These are phyloP conservation scores for Amauroascus niger DNA, from an alignment of 2,329 filamentous ascomycete genomes.

Conservation along the genomic window DNA sequence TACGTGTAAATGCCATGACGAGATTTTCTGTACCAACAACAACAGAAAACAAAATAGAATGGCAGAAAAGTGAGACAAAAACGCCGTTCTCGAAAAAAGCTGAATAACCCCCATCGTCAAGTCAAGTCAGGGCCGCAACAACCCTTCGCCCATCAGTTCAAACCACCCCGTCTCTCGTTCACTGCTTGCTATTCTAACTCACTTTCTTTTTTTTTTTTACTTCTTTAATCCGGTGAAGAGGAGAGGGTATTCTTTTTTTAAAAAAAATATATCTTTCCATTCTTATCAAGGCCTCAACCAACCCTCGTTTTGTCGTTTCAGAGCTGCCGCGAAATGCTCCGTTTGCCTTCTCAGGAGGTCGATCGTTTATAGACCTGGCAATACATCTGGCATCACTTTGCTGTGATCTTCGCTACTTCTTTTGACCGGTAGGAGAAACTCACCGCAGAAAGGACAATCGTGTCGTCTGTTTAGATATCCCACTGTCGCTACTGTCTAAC, in stretches of 20 bases:
- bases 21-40: not conserved
- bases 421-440: not conserved
- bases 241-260: not conserved
- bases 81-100: constrained; percentile 1
- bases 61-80: constrained; percentile 1
- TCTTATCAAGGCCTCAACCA: not conserved
- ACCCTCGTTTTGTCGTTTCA: not conserved
- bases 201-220: not conserved
- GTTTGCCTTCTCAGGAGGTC: not conserved
- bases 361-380: not conserved
- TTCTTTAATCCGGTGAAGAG: not conserved
- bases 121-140: constrained; percentile 2
- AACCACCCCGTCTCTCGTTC: constrained; percentile 7
- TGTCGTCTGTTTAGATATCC: not conserved
- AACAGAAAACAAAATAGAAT: no score
- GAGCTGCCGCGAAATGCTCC: not conserved
- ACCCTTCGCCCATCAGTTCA: not conserved
- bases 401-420: not conserved
- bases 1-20: not conserved
- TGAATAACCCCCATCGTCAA: constrained; percentile 2
- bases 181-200: not conserved
- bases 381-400: not conserved
- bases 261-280: not conserved
- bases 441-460: not conserved
- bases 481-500: not conserved